phyloP scores from a whole-genome alignment of 495 filamentous ascomycete genomes.

The Neurospora sp. region DNA sequence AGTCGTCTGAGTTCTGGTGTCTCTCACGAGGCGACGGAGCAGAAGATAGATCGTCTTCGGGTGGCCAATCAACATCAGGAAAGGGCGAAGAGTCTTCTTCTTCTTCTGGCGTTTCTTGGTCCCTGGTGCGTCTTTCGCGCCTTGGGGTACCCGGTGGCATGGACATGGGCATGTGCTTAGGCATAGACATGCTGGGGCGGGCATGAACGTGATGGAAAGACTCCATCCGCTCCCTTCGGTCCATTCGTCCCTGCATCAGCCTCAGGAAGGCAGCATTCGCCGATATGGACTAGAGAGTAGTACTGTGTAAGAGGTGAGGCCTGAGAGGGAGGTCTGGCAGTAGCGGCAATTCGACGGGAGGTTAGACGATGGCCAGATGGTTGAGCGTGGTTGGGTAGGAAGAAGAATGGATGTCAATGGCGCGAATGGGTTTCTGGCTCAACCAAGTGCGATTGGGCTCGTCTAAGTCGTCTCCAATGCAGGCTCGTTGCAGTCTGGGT shows the following conservation, averaged over 20 bases:
- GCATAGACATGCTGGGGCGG: not conserved
- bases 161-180: not conserved
- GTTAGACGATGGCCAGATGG: constrained; percentile 20
- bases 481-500: not conserved
- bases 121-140: constrained; percentile 17
- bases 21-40: constrained; percentile 32
- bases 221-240: not conserved
- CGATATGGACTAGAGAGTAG: not conserved
- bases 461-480: not conserved
- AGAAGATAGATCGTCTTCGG: constrained; percentile 20
- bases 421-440: constrained; percentile 4
- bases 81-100: constrained; percentile 24
- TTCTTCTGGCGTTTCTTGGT: constrained; percentile 23
- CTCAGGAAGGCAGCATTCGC: constrained; percentile 14
- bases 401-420: not conserved
- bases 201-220: not conserved
- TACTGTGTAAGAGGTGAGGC: not conserved
- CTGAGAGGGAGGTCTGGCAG: not conserved
- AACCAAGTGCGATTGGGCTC: constrained; percentile 21
- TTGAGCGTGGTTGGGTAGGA: constrained; percentile 22
- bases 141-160: constrained; percentile 11
- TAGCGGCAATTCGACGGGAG: constrained; percentile 10
- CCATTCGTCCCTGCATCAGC: constrained; percentile 36
- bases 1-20: constrained; percentile 7
- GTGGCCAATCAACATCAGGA: constrained; percentile 32